Evolutionary conservation across 495 filamentous ascomycete species (phyloP).

Genomic region (Choiromyces venosus): DNA sequence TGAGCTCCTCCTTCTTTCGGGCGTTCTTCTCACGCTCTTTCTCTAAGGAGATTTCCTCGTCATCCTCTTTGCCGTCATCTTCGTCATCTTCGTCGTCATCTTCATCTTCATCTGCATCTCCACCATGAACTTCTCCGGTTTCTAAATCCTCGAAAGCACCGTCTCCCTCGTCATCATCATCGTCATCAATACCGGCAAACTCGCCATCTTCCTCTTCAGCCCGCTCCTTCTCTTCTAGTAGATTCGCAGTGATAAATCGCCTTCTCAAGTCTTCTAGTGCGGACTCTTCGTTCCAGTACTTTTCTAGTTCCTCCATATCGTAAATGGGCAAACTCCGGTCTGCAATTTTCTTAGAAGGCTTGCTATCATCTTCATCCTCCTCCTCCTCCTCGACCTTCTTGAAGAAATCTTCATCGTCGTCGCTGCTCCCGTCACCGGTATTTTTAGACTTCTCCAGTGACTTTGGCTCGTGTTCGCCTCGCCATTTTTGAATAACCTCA

Average conservation of each 20-base stretch:
- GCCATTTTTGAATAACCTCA: conserved; percentile 73
- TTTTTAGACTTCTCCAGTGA: conserved; percentile 46
- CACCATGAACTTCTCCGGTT: conserved; percentile 58
- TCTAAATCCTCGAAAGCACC: conserved; percentile 88
- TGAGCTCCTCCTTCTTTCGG: conserved; percentile 84
- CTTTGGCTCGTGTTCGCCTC: conserved; percentile 52
- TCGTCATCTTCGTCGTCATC: conserved; percentile 42
- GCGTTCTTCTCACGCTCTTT: conserved; percentile 89
- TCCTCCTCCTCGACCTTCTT: conserved; percentile 63
- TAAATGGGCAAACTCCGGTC: conserved; percentile 72
- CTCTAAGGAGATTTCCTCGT: conserved; percentile 54
- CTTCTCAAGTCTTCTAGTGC: conserved; percentile 66
- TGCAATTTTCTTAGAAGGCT: conserved; percentile 48
- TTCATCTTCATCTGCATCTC: conserved; percentile 30
- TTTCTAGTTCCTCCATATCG: conserved; percentile 72
- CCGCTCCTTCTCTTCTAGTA: conserved; percentile 51
- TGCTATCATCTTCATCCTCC: conserved; percentile 47
- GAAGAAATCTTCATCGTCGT: conserved; percentile 79
- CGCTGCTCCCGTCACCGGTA: conserved; percentile 54
- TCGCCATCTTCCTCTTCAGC: conserved; percentile 51
- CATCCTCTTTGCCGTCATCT: conserved; percentile 42
- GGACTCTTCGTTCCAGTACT: conserved; percentile 76
- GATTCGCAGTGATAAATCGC: conserved; percentile 66
- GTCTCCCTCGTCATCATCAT: conserved; percentile 66
- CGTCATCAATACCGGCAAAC: conserved; percentile 46